These are phyloP conservation scores for Trichothecium sympodiale DNA, from an alignment of 2,329 filamentous ascomycete species.

Conservation along the genomic window DNA sequence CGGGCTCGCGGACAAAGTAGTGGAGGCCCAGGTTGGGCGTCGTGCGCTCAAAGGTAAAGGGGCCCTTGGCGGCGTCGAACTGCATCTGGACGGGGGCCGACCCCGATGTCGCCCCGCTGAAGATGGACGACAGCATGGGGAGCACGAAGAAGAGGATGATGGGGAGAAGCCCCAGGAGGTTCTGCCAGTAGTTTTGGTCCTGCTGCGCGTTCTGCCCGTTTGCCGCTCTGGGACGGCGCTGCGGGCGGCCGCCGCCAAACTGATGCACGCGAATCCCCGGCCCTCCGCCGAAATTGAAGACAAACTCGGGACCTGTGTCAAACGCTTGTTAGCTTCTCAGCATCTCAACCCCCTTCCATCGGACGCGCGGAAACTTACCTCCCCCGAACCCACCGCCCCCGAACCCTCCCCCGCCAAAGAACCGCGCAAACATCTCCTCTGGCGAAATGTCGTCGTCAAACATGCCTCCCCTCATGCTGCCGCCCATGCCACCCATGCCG, in stretches of 20 bases:
- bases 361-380: constrained; percentile 17
- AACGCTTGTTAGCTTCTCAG: constrained; percentile 34
- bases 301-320: constrained; percentile 74
- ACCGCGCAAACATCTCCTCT: constrained; percentile 92
- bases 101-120: constrained; percentile 37
- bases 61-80: constrained; percentile 60
- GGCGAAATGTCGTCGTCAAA: constrained; percentile 91
- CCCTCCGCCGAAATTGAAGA: constrained; percentile 89
- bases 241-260: constrained; percentile 72
- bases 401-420: constrained; percentile 73
- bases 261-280: constrained; percentile 91
- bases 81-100: constrained; percentile 56
- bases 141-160: constrained; percentile 83
- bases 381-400: constrained; percentile 8
- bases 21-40: constrained; percentile 62
- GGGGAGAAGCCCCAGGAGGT: constrained; percentile 68
- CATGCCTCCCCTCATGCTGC: constrained; percentile 47
- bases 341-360: too few relatives aligned
- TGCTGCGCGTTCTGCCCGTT: constrained; percentile 39
- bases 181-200: constrained; percentile 40
- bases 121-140: constrained; percentile 71
- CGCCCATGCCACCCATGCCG: too few relatives aligned
- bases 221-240: constrained; percentile 61
- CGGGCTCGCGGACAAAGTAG: constrained; percentile 76
- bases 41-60: constrained; percentile 62